A percentile compares a stretch with the other conserved stretches of the same genome.
phyloP scores from a whole-genome alignment of 2,329 filamentous ascomycete genomes.

The Beauveria rudraprayagi region DNA sequence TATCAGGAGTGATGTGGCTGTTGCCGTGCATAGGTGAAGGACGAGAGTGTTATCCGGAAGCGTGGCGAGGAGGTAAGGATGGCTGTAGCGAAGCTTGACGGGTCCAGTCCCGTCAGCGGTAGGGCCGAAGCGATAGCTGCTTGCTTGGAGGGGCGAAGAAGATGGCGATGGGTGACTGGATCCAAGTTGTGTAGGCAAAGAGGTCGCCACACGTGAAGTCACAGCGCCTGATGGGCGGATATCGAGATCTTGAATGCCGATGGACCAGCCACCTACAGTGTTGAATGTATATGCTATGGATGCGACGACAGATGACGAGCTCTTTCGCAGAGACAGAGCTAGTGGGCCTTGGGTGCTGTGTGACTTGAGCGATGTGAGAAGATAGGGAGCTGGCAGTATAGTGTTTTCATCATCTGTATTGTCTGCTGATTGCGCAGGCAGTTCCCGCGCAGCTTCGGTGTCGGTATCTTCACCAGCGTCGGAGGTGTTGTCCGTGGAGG shows the following conservation, averaged over 20 bases:
- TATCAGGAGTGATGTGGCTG: conserved; percentile 55
- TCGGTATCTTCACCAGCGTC: conserved; percentile 8
- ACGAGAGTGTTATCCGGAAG: conserved; percentile 83
- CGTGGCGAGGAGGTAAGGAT: conserved; percentile 79
- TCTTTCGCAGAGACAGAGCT: conserved; percentile 72
- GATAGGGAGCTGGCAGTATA: conserved; percentile 23
- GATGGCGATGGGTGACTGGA: conserved; percentile 14
- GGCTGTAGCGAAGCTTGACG: conserved; percentile 59
- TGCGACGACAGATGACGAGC: conserved; percentile 57
- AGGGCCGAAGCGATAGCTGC: conserved; percentile 6
- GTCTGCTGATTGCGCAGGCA: neutral
- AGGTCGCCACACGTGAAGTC: conserved; percentile 29
- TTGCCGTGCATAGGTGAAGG: conserved; percentile 73
- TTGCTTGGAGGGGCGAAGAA: conserved; percentile 6
- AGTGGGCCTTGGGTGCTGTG: conserved; percentile 71
- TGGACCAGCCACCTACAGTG: conserved; percentile 72
- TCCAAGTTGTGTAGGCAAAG: conserved; percentile 24
- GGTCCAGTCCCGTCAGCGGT: conserved; percentile 35
- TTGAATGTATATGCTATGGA: conserved; percentile 82
- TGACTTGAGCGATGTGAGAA: conserved; percentile 73
- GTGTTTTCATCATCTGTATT: neutral
- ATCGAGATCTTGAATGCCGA: conserved; percentile 85
- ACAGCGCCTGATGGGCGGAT: conserved; percentile 37
- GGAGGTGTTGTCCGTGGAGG: conserved; percentile 9
- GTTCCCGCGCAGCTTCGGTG: neutral